Conservation (phyloP, 345 rosid species). For the Acer yangbiense region DNA sequence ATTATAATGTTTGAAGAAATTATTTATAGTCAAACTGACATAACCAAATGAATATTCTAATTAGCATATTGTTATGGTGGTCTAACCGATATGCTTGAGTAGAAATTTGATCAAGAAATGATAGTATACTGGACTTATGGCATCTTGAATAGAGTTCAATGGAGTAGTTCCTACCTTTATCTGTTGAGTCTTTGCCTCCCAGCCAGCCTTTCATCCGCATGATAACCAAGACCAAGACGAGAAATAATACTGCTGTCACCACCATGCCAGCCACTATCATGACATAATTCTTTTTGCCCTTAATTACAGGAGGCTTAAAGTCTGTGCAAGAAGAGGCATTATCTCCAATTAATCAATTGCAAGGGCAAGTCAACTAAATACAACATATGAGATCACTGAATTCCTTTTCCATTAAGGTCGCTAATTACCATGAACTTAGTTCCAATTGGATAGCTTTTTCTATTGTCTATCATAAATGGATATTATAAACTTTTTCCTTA, state of each 20-base stretch:
- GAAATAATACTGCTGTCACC: conserved; percentile 39
- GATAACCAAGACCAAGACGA: conserved; percentile 37
- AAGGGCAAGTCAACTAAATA: background rate
- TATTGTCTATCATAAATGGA: background rate
- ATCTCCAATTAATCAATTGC: conserved; percentile 12
- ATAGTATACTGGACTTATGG: background rate
- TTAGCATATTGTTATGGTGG: background rate
- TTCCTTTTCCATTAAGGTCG: background rate
- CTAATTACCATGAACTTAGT: background rate
- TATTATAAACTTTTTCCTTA: background rate
- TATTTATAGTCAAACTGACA: background rate
- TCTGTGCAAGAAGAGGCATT: conserved; percentile 40
- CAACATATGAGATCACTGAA: background rate
- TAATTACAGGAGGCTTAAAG: conserved; percentile 51
- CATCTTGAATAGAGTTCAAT: background rate
- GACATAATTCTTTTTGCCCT: conserved; percentile 28
- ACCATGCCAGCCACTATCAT: conserved; percentile 33
- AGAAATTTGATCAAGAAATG: background rate
- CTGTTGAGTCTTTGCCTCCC: conserved; percentile 49
- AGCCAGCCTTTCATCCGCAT: conserved; percentile 55
- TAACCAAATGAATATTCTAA: background rate
- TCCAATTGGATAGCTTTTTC: background rate
- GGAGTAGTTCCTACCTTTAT: conserved; percentile 50
- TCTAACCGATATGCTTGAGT: background rate
- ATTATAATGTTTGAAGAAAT: background rate